Percentiles rank a stretch among this genome's conserved stretches.
Evolutionary conservation across 1,284 basidiomycete species (phyloP).

Genomic region (Sporisorium graminicola): DNA sequence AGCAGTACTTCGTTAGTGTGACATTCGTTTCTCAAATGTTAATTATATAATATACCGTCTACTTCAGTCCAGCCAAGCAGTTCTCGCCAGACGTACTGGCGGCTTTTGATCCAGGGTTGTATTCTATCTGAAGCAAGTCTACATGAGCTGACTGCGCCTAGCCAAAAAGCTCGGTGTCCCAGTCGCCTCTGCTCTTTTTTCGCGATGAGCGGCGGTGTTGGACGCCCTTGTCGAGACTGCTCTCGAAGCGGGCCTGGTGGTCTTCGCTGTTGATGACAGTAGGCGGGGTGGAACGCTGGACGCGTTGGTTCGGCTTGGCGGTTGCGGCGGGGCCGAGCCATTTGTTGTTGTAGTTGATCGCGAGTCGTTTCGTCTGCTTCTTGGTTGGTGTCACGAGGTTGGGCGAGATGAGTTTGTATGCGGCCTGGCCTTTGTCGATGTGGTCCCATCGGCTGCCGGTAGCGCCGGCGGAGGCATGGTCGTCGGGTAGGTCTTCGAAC

Average conservation of each 20-base stretch:
- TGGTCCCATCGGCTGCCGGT: not conserved
- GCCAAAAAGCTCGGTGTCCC: conserved; percentile 36
- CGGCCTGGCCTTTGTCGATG: conserved; percentile 10
- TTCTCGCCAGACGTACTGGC: no score
- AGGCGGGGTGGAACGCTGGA: not conserved
- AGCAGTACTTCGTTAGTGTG: not conserved
- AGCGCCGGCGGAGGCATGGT: no score
- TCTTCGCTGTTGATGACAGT: not conserved
- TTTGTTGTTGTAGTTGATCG: conserved; percentile 40
- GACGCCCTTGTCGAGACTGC: conserved; percentile 7
- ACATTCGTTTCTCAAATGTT: conserved; percentile 3
- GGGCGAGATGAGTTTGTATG: conserved; percentile 38
- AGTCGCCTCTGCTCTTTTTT: conserved; percentile 40
- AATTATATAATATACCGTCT: conserved; percentile 1
- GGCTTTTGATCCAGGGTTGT: no score
- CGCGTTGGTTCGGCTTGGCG: not conserved
- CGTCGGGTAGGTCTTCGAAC: conserved; percentile 14
- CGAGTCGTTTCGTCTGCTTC: conserved; percentile 31
- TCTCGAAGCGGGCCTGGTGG: conserved; percentile 14
- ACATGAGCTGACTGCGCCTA: no score
- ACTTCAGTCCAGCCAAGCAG: no score
- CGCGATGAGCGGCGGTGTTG: conserved; percentile 20
- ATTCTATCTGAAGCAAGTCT: not conserved
- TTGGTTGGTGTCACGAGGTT: conserved; percentile 44
- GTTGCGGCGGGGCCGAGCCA: conserved; percentile 13